These are phyloP conservation scores for Opeltia flavorubescens DNA, from an alignment of 495 filamentous ascomycete species.

Conservation along the genomic window DNA sequence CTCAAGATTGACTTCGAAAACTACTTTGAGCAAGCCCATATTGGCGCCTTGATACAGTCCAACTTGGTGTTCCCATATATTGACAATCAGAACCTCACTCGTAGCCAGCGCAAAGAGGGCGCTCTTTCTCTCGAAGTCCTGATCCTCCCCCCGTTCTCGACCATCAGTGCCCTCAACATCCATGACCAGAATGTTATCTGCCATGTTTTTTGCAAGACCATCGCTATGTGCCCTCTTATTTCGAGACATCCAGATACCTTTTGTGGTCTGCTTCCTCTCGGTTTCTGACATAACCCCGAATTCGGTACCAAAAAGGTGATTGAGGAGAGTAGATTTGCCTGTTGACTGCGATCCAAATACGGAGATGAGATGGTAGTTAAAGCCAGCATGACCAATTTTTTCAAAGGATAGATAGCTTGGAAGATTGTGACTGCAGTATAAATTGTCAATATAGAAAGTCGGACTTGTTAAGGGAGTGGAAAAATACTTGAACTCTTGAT, in stretches of 20 bases:
- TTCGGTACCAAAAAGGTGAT: slow-evolving; percentile 86
- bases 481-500: slow-evolving; percentile 87
- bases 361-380: slow-evolving; percentile 97
- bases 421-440: slow-evolving; percentile 51
- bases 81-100: slow-evolving; percentile 95
- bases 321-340: slow-evolving; percentile 92
- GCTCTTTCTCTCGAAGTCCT: slow-evolving; percentile 97
- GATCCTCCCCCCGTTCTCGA: slow-evolving; percentile 89
- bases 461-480: neutral
- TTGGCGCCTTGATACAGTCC: slow-evolving; percentile 96
- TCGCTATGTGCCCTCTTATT: slow-evolving; percentile 45
- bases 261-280: slow-evolving; percentile 88
- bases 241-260: slow-evolving; percentile 98
- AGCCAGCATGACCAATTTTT: slow-evolving; percentile 70
- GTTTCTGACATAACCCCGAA: slow-evolving; percentile 93
- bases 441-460: slow-evolving; percentile 8
- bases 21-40: slow-evolving; percentile 95
- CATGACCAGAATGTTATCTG: slow-evolving; percentile 97
- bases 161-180: slow-evolving; percentile 98
- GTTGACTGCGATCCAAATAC: slow-evolving; percentile 98
- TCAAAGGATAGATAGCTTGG: slow-evolving; percentile 67
- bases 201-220: slow-evolving; percentile 46
- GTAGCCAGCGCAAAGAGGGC: slow-evolving; percentile 93
- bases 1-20: slow-evolving; percentile 96
- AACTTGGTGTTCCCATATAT: slow-evolving; percentile 98